Evolutionary conservation across 768 basidiomycete genomes (phyloP), one percentile per base, ranked within the genome.

Genomic region (Russula olivacea): DNA sequence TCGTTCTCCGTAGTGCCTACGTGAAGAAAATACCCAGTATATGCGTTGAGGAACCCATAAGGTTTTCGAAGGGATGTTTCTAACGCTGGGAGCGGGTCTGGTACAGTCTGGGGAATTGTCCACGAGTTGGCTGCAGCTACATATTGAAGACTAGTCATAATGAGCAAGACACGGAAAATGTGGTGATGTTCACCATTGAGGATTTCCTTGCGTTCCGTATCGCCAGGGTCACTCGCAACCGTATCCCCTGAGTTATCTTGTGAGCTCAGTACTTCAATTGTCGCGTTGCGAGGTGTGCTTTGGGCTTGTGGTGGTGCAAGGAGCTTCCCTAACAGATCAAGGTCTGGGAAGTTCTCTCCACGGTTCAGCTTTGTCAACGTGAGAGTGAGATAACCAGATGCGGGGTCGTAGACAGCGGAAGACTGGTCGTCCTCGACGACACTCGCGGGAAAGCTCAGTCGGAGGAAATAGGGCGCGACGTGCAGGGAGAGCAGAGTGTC

Each of bases 401-500:
- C 78, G 32, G 90, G 83, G 72, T 94, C 87, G 69, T 93, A 94
- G 68, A 77, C 71, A 2, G 90, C 91, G 30, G 82, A 81, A 19
- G 89, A 86, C 28, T 74, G 72, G 34, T 82, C 80, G 61, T 92
- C 89, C 68, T 89, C 88, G 60, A 89, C 82, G 45, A 87, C 67
- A 28, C 88, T 71, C 0, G 81, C 72, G 68, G 88, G 81, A 72
- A 94, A 91, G 69, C 85, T 84, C 65, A 94, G 79, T 1, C 90
- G 86, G 58, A 93, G 79, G 69, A 88, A 93, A 71, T 93, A 94
- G 2, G 91, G 91, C 62, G 88, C 89, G 71, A 92, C 81, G 69
- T 93, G 85, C 45, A 91, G 75, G 21, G 83, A 85, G 71, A 93
- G 79, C 53, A 87, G 73, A 30, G 82, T 82, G 58, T 83, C 83